Evolutionary conservation across 192 early-diverging fungal genomes (phyloP), one percentile per base, ranked within the genome.

Genomic region (Rhizoclosmatium globosum): DNA sequence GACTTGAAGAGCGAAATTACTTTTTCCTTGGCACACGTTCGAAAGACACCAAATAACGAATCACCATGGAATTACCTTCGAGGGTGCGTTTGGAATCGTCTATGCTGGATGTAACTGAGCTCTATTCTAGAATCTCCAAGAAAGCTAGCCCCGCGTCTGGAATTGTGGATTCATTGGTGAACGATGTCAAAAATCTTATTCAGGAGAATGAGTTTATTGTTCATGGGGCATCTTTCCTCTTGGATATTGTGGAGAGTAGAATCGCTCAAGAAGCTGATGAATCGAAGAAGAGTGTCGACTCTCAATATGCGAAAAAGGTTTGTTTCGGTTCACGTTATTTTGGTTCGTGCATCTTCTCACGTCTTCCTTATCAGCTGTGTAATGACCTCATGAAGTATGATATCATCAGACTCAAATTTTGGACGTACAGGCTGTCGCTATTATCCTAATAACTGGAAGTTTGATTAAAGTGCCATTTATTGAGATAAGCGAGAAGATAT

Each of bases 21-120:
- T 85, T 95, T 89, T 85, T 85, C 31, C 65, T 45, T 81, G 46
- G 50, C 78, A 58, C 93, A 91, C 81, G 95, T 98, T 71, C 79
- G 79, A 39, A 65, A 92, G 50, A 93, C 96, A 7, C 97, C 98
- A 15, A 91, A 92, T 68, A 99, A 99, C 83, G 91, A 94, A 73
- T 94, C 96, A 71, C 92, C 97, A 43, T 99, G 96, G 96, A 87
- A 91, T 42, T 99, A 98, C 82, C 74, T 98, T 47, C 79, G 87
- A 74, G 97, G 95, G 89, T 96, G 57, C 31, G 39, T 61, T 13
- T 23, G 3, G 11, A 31, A 7, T 19, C 65, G 4, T 31, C 2
- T 39, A 64, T 44, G 9, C 42, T 1, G 23, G 44, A 58, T 3
- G 69, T 38, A 60, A 61, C 23, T 17, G 41, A 46, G 13, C 17